These are phyloP conservation scores for Starmera quercuum DNA, from an alignment of 805 yeast genomes.

Conservation along the genomic window DNA sequence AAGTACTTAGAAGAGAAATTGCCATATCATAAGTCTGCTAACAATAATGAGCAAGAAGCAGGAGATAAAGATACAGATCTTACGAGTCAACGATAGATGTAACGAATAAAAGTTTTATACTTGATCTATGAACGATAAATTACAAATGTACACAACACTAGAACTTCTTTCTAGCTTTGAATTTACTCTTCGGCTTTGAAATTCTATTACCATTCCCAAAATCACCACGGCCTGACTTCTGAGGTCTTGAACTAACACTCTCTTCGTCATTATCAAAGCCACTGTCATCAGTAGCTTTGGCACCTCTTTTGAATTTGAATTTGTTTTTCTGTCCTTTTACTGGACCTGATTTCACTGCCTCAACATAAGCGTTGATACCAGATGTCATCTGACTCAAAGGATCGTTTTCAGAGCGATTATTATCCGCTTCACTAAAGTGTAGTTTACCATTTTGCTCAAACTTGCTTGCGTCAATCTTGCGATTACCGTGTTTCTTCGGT, in stretches of 20 bases:
- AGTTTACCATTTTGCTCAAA: slow-evolving; percentile 51
- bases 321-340: slow-evolving; percentile 89
- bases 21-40: slow-evolving; percentile 10
- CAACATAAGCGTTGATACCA: slow-evolving; percentile 88
- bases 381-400: slow-evolving; percentile 35
- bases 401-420: slow-evolving; percentile 30
- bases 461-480: slow-evolving; percentile 29
- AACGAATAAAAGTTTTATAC: too few relatives aligned
- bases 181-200: slow-evolving; percentile 15
- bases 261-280: slow-evolving; percentile 46
- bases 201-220: slow-evolving; percentile 21
- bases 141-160: neutral
- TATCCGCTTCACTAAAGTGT: slow-evolving; percentile 44
- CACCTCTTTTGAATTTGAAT: slow-evolving; percentile 74
- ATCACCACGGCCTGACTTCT: slow-evolving; percentile 7
- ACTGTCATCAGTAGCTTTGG: slow-evolving; percentile 41
- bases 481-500: slow-evolving; percentile 50
- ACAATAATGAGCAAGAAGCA: too few relatives aligned
- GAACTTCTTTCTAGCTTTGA: slow-evolving; percentile 19
- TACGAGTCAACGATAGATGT: too few relatives aligned
- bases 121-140: too few relatives aligned
- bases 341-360: slow-evolving; percentile 90
- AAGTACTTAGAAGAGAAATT: slow-evolving; percentile 7
- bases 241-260: slow-evolving; percentile 19
- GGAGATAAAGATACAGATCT: too few relatives aligned